A percentile compares a stretch with the other conserved stretches of the same genome.
These are phyloP conservation scores for Rheum nobile DNA, from an alignment of 148 eudicot species.

Conservation along the genomic window DNA sequence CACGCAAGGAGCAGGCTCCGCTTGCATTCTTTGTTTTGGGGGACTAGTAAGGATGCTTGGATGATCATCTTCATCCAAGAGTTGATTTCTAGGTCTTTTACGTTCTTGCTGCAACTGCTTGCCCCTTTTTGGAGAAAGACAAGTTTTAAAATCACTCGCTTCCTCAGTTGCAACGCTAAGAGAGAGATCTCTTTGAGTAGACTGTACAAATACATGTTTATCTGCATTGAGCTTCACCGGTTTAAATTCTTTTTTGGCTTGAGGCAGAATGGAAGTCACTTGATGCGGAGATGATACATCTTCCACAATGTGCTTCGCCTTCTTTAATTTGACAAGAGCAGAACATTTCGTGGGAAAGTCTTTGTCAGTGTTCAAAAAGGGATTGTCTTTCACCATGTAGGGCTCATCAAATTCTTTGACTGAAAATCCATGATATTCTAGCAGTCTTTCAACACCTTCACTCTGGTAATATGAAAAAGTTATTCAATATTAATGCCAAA, in stretches of 20 bases:
- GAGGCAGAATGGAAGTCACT: slow-evolving; percentile 11
- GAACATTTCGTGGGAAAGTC: slow-evolving; percentile 75
- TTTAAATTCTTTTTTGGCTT: slow-evolving; percentile 22
- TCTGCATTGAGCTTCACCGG: slow-evolving; percentile 20
- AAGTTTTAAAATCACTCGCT: slow-evolving; percentile 30
- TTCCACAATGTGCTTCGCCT: slow-evolving; percentile 40
- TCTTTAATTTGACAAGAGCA: slow-evolving; percentile 63
- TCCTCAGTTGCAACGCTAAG: slow-evolving; percentile 25
- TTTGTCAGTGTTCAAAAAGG: slow-evolving; percentile 56
- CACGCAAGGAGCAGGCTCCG: background rate
- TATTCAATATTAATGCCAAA: background rate
- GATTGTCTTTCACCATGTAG: slow-evolving; percentile 85
- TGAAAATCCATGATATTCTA: slow-evolving; percentile 85
- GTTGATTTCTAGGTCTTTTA: slow-evolving; percentile 13
- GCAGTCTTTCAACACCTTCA: slow-evolving; percentile 60
- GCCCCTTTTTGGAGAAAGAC: slow-evolving; percentile 31
- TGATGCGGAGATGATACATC: slow-evolving; percentile 47
- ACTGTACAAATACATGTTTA: slow-evolving; percentile 16
- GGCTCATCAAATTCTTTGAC: slow-evolving; percentile 86
- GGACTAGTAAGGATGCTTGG: background rate
- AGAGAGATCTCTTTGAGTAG: slow-evolving; percentile 9
- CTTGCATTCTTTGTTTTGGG: background rate
- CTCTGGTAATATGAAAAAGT: slow-evolving; percentile 29
- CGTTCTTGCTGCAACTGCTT: slow-evolving; percentile 18
- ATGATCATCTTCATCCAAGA: background rate